Conservation (phyloP, 257 asterid genomes). For the Jaltomata sinuosa region DNA sequence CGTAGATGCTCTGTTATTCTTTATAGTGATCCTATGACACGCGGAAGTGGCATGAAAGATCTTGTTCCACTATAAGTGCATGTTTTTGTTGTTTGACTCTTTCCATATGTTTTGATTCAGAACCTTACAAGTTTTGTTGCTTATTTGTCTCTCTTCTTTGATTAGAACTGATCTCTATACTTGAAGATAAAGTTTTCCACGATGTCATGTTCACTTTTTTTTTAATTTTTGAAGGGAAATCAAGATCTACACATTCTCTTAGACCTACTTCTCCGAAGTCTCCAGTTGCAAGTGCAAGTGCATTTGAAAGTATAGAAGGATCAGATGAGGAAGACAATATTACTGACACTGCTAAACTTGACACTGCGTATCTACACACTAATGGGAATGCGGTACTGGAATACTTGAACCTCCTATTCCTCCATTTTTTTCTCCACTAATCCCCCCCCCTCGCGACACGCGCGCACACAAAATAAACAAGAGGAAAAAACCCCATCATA, state of each 20-base stretch:
- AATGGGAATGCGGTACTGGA: constrained; percentile 57
- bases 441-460: neutral
- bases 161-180: neutral
- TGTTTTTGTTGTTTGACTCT: neutral
- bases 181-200: neutral
- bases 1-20: neutral
- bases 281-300: constrained; percentile 84
- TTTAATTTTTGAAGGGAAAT: constrained; percentile 22
- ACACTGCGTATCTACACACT: constrained; percentile 47
- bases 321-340: constrained; percentile 84
- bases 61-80: neutral
- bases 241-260: constrained; percentile 45
- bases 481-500: neutral
- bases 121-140: neutral
- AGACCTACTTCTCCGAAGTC: constrained; percentile 89
- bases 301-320: constrained; percentile 88
- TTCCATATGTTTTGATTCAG: neutral
- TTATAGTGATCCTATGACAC: neutral
- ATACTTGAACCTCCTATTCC: neutral
- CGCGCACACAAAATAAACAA: neutral
- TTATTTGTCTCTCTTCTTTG: neutral
- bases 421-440: neutral
- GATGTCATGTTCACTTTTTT: constrained; percentile 1
- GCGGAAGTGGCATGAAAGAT: neutral
- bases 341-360: constrained; percentile 43